A percentile compares a stretch with the other conserved stretches of the same genome.
Evolutionary conservation across 1,284 basidiomycete species (phyloP).

Genomic region (Ustilago trichophora): DNA sequence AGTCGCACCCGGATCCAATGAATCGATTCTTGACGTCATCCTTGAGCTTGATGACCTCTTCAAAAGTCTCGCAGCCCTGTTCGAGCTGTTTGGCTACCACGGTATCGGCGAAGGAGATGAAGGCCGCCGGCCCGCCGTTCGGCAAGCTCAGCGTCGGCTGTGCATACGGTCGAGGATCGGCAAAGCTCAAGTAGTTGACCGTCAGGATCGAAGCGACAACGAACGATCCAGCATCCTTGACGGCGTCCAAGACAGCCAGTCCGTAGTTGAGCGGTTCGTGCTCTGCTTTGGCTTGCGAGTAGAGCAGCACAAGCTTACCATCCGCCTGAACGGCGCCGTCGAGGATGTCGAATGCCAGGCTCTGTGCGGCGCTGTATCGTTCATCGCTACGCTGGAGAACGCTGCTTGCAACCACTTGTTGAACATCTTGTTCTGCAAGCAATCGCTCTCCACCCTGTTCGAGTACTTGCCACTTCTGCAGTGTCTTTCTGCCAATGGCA

Average conservation of each 20-base stretch:
- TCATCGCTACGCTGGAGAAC: constrained; percentile 42
- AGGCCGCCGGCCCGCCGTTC: constrained; percentile 55
- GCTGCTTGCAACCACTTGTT: constrained; percentile 51
- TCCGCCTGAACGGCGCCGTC: constrained; percentile 41
- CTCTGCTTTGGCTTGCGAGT: constrained; percentile 28
- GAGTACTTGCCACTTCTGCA: constrained; percentile 63
- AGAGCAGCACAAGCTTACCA: constrained; percentile 48
- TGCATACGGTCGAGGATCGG: constrained; percentile 54
- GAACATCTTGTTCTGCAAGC: constrained; percentile 60
- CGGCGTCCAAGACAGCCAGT: constrained; percentile 30
- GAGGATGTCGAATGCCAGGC: constrained; percentile 29
- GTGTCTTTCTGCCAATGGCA: constrained; percentile 49
- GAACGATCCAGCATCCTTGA: constrained; percentile 38
- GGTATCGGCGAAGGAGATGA: constrained; percentile 56
- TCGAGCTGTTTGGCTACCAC: constrained; percentile 51
- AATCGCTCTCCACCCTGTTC: constrained; percentile 53
- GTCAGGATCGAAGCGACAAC: constrained; percentile 21
- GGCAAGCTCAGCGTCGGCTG: constrained; percentile 55
- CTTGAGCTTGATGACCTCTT: constrained; percentile 66
- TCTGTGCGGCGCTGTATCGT: constrained; percentile 50
- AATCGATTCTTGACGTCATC: constrained; percentile 61
- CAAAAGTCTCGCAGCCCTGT: constrained; percentile 48
- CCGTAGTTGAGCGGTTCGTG: constrained; percentile 43
- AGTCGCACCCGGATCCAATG: constrained; percentile 55
- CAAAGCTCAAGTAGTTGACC: constrained; percentile 32